A percentile compares a stretch with the other conserved stretches of the same genome.
Conservation (phyloP, 371 early-diverging fungal genomes). For the Apophysomyces sp. region DNA sequence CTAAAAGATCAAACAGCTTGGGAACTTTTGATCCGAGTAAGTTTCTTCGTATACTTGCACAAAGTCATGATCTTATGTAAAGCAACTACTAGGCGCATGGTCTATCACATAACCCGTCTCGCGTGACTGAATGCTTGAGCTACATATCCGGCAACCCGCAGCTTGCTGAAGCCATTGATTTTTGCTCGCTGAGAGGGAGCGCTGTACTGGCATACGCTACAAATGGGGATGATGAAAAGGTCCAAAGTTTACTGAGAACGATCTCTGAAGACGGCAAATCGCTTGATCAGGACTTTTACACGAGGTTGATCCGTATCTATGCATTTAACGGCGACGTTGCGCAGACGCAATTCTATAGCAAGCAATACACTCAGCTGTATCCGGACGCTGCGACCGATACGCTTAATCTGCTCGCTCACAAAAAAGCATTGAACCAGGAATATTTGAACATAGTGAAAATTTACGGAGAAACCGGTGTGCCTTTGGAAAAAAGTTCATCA, state of each 20-base stretch:
- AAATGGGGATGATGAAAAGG: constrained; percentile 9
- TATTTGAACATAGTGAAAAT: neutral
- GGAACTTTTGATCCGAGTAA: constrained; percentile 38
- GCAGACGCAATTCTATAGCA: constrained; percentile 8
- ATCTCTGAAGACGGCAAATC: constrained; percentile 5
- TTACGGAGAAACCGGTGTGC: constrained; percentile 13
- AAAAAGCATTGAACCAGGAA: constrained; percentile 12
- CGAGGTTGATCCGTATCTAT: constrained; percentile 23
- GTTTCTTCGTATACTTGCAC: neutral
- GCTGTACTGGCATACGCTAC: constrained; percentile 23
- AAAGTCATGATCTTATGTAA: neutral
- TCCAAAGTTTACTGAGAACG: constrained; percentile 11
- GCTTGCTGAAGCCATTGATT: neutral
- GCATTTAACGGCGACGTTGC: constrained; percentile 26
- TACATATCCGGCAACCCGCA: neutral
- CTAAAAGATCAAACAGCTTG: constrained; percentile 22
- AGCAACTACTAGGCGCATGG: constrained; percentile 22
- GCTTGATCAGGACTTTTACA: constrained; percentile 2
- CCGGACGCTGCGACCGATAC: constrained; percentile 10
- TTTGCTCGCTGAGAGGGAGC: neutral
- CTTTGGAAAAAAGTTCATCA: constrained; percentile 6
- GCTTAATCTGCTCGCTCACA: constrained; percentile 27
- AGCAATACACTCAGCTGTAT: constrained; percentile 11
- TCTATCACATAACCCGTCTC: constrained; percentile 18
- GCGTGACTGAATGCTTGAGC: neutral